Evolutionary conservation across 148 eudicot species (phyloP), one percentile per base, ranked within the genome.

Genomic region (Mesembryanthemum crystallinum): DNA sequence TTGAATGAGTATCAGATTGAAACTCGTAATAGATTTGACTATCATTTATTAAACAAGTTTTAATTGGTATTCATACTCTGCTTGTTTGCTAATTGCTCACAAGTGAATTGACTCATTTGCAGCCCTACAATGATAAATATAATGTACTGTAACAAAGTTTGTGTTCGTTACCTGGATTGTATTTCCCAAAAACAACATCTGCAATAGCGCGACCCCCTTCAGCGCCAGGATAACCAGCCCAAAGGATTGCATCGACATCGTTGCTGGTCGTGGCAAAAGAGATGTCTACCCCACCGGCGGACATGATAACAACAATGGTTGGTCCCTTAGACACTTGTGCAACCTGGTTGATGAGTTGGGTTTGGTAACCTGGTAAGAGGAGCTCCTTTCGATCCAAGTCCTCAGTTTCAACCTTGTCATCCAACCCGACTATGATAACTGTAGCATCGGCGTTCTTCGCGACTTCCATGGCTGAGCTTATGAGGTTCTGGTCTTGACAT

Each of bases 161-260:
- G 28, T 35, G 25, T 5, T 0, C 33, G 12, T 0, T 70, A 85
- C 85, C 85, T 5, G 84, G 88, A 60, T 76, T 81, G 59, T 83
- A 42, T n/a, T 64, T 28, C 3, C 84, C 85, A 15, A 83, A 83
- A 7, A 86, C 66, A 32, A 86, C 63, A 62, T 83, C 84, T 8
- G 88, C 88, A 64, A 83, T 67, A 15, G 88, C 84, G 2, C 12
- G 60, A 21, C 86, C 86, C 0, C 86, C 86, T 60, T 73, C 77
- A 30, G 83, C 74, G 21, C 88, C 88, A 1, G 88, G 88, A 47
- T 83, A 82, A 14, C 88, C 88, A 21, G 74, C 85, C 88, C 88
- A 85, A 11, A 85, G 28, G 25, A 85, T 85, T 29, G 76, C 77
- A 8, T 68, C n/a, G 69, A 85, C 75, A 12, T 54, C 33, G 0